A percentile compares a stretch with the other conserved stretches of the same genome.
Conservation (phyloP, 2,329 filamentous ascomycete genomes). For the Calonectria hawksworthii region DNA sequence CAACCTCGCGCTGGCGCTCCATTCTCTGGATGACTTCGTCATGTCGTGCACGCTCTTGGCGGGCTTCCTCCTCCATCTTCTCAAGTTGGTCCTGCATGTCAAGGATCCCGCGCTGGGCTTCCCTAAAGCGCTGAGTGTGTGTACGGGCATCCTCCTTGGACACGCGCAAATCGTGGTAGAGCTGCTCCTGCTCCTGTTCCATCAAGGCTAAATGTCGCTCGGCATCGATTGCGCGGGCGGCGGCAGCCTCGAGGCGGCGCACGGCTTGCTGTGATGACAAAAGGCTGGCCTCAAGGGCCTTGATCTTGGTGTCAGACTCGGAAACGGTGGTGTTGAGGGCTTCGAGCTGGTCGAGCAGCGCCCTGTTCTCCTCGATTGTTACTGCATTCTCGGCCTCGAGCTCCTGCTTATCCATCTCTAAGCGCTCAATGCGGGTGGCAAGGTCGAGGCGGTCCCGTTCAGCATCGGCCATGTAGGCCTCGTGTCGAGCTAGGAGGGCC, state of each 20-base stretch:
- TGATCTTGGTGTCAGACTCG: constrained; percentile 85
- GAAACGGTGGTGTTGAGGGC: constrained; percentile 82
- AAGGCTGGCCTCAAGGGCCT: constrained; percentile 81
- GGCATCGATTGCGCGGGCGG: constrained; percentile 80
- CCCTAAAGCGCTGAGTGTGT: constrained; percentile 86
- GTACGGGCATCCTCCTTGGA: constrained; percentile 83
- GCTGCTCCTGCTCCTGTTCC: constrained; percentile 83
- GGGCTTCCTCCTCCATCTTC: constrained; percentile 86
- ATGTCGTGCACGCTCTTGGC: constrained; percentile 85
- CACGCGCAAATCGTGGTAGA: constrained; percentile 76
- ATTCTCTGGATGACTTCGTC: constrained; percentile 85
- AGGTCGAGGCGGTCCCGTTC: constrained; percentile 86
- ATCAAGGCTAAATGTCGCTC: constrained; percentile 85
- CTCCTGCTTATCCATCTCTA: constrained; percentile 81
- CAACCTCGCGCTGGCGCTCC: constrained; percentile 85
- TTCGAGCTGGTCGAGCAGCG: constrained; percentile 87
- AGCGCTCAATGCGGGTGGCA: constrained; percentile 77
- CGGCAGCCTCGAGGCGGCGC: constrained; percentile 80
- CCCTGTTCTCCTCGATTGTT: constrained; percentile 86
- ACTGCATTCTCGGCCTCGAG: constrained; percentile 83
- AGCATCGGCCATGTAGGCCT: constrained; percentile 93
- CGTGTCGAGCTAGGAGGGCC: constrained; percentile 92
- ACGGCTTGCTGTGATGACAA: constrained; percentile 84
- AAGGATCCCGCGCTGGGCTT: constrained; percentile 83
- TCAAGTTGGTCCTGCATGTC: constrained; percentile 91